Percentiles rank a stretch among this genome's conserved stretches.
phyloP scores from a whole-genome alignment of 2,329 filamentous ascomycete genomes.

The Tolypocladium cylindrosporum region DNA sequence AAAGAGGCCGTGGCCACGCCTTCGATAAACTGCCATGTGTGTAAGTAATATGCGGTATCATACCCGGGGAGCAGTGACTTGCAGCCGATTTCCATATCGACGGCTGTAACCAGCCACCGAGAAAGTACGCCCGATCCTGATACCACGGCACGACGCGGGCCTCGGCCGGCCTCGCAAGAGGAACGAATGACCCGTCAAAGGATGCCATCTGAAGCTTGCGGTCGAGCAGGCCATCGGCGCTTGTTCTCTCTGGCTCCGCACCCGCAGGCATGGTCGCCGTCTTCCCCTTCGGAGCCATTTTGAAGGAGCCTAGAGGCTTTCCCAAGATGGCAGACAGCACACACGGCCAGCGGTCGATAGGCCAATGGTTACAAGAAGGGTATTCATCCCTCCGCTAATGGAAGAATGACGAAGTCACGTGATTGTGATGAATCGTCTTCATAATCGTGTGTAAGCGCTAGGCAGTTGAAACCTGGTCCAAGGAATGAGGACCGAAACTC shows the following conservation, averaged over 20 bases:
- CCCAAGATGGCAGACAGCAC: neutral
- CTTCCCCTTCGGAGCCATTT: neutral
- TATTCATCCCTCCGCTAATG: no score
- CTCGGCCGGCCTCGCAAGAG: neutral
- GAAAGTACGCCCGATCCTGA: constrained; percentile 12
- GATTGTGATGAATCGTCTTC: neutral
- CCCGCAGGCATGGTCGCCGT: neutral
- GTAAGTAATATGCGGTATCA: neutral
- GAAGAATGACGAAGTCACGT: no score
- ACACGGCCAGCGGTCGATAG: neutral
- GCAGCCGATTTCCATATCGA: constrained; percentile 17
- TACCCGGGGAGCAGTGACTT: neutral
- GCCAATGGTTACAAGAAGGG: no score
- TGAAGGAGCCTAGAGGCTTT: neutral
- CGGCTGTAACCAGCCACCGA: constrained; percentile 12
- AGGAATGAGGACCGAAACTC: neutral
- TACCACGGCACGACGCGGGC: constrained; percentile 13
- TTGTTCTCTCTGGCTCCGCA: neutral
- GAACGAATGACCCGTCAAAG: neutral
- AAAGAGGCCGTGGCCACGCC: constrained; percentile 15
- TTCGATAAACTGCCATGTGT: constrained; percentile 16
- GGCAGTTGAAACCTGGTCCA: neutral
- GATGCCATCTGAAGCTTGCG: neutral
- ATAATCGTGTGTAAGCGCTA: neutral
- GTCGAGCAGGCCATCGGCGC: neutral